Evolutionary conservation across 1,139 yeast genomes (phyloP).

Genomic region (Arxiozyma bovina): DNA sequence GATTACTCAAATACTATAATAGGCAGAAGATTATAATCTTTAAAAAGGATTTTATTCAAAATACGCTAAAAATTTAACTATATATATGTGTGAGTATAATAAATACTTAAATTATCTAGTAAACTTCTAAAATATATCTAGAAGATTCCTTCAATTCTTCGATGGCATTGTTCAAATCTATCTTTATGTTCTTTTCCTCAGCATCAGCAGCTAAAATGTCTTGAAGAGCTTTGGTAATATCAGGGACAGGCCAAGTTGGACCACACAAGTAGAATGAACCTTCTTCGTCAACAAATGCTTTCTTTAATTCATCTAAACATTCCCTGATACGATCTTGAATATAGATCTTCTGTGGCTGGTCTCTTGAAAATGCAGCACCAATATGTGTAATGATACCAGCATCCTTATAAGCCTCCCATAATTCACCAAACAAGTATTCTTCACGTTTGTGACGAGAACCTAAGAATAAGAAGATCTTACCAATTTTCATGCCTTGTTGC

Average conservation of each 20-base stretch:
- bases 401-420: constrained; percentile 92
- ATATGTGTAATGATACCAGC: constrained; percentile 90
- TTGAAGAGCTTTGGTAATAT: constrained; percentile 81
- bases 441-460: constrained; percentile 96
- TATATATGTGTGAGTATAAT: background rate
- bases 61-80: background rate
- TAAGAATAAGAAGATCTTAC: constrained; percentile 77
- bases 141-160: constrained; percentile 92
- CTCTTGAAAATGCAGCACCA: constrained; percentile 98
- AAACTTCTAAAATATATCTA: constrained; percentile 88
- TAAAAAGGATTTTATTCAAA: background rate
- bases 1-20: background rate
- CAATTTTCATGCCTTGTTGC: constrained; percentile 81
- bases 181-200: constrained; percentile 49
- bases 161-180: constrained; percentile 70
- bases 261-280: constrained; percentile 97
- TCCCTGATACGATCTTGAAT: constrained; percentile 91
- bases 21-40: background rate
- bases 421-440: constrained; percentile 91
- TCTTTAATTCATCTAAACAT: constrained; percentile 60
- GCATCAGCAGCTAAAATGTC: constrained; percentile 75
- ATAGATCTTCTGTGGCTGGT: constrained; percentile 88
- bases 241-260: constrained; percentile 99
- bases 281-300: constrained; percentile 65
- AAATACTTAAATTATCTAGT: constrained; percentile 35